Percentiles rank a stretch among this genome's conserved stretches.
These are phyloP conservation scores for Sequoiadendron giganteum DNA, from an alignment of 75 land plant species.

Conservation along the genomic window DNA sequence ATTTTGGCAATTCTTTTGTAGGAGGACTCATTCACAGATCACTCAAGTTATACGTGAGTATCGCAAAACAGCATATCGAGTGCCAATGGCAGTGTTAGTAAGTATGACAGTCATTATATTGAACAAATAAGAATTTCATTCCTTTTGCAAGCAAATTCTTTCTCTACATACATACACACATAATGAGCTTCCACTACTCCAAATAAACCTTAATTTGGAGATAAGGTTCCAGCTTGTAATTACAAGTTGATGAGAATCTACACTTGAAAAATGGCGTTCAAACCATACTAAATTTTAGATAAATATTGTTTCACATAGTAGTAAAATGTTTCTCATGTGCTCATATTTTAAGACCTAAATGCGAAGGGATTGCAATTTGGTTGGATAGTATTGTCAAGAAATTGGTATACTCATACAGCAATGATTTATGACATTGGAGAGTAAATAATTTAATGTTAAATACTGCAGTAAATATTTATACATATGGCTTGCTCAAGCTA, in stretches of 20 bases:
- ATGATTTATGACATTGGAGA: background rate
- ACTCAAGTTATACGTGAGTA: constrained; percentile 86
- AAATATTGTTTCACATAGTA: background rate
- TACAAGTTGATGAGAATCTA: background rate
- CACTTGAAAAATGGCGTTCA: background rate
- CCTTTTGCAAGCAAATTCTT: background rate
- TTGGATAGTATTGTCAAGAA: background rate
- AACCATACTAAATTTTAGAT: background rate
- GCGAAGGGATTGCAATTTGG: background rate
- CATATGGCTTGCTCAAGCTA: too few relatives aligned
- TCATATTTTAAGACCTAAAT: background rate
- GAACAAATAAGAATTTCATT: background rate
- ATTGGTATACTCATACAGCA: background rate
- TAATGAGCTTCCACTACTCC: background rate
- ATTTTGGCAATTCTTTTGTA: constrained; percentile 22
- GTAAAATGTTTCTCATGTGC: background rate
- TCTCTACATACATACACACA: background rate
- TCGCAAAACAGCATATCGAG: constrained; percentile 83
- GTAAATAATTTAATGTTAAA: background rate
- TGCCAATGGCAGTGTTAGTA: constrained; percentile 92
- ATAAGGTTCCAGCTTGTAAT: background rate
- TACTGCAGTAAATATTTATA: background rate
- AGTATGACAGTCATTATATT: constrained; percentile 15
- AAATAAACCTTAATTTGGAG: background rate
- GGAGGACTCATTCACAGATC: constrained; percentile 97